These are phyloP conservation scores for Boletus rubropictus DNA, from an alignment of 768 basidiomycete genomes.

Conservation along the genomic window DNA sequence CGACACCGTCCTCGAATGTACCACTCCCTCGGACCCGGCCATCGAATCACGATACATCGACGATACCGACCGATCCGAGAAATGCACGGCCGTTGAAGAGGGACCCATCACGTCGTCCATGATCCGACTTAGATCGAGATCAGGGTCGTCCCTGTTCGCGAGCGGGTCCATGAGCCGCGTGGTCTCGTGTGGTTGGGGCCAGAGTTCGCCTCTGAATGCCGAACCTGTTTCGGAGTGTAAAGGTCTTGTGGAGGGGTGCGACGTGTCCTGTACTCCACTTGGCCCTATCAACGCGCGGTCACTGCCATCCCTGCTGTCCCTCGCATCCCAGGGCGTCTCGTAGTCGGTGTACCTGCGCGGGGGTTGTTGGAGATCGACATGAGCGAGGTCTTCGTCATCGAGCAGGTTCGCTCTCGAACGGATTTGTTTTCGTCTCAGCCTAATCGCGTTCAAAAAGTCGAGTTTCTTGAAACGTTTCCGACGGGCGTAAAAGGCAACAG, in stretches of 20 bases:
- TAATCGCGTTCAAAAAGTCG: constrained; percentile 28
- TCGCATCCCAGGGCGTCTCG: constrained; percentile 20
- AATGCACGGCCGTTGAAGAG: constrained; percentile 10
- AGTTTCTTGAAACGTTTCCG: constrained; percentile 34
- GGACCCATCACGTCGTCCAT: constrained; percentile 49
- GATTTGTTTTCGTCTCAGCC: constrained; percentile 16
- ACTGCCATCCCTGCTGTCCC: neutral
- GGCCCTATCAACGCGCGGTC: neutral
- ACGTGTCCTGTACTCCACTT: neutral
- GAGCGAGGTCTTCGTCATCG: constrained; percentile 23
- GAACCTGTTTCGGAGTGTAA: constrained; percentile 38
- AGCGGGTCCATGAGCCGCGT: constrained; percentile 22
- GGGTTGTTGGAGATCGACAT: constrained; percentile 4
- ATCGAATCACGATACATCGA: constrained; percentile 17
- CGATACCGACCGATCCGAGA: constrained; percentile 21
- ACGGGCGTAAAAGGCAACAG: constrained; percentile 34
- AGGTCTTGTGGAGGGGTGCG: neutral
- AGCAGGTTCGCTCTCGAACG: constrained; percentile 20
- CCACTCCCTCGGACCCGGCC: constrained; percentile 3
- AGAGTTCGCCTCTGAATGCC: constrained; percentile 43
- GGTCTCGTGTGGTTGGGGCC: constrained; percentile 35
- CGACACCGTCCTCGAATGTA: constrained; percentile 20
- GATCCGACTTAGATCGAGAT: constrained; percentile 38
- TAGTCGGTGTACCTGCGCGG: constrained; percentile 17
- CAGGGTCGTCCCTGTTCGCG: constrained; percentile 9